Evolutionary conservation across 208 protist genomes (phyloP), one percentile per base, ranked within the genome.

Genomic region (Leptomonas seymouri): DNA sequence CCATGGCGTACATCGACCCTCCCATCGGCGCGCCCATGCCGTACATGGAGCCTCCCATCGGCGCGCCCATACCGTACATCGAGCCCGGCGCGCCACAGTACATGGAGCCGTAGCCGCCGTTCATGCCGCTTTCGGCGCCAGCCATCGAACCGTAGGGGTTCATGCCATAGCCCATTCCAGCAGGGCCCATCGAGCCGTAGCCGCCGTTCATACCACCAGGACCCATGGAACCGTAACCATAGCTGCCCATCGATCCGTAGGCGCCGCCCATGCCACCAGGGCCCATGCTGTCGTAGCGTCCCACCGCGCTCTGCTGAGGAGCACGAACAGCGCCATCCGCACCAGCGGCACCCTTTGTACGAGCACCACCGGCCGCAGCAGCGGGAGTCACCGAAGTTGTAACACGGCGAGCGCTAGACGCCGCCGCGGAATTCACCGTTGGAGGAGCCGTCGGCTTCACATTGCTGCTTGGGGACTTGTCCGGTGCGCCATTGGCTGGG

Each of bases 201-300:
- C 58, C 74, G 64, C 55, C 57, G 21, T 2, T 21, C 21, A 49
- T 49, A 16, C 20, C 45, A 15, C 54, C 54, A 45, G 56, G 34
- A 9, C 34, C 74, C 74, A 73, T 79, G n/a, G 62, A 73, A 39
- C 68, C 62, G 58, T 63, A 67, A 34, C 65, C 67, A 59, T 46
- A 46, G 21, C 3, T 21, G 7, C 34, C 34, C 61, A 57, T 46
- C 20, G 48, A 42, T 7, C 55, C 42, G 27, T 54, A 76, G 45
- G n/a, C n/a, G n/a, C n/a, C n/a, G n/a, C n/a, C n/a, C n/a, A n/a
- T n/a, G n/a, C 56, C 60, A 15, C 53, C 21, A 11, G 65, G 25
- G 3, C 60, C 45, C 60, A 75, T 71, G 44, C n/a, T 55, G 65
- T 31, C 66, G 30, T 64, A 64, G 51, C 56, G 50, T 15, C 48